Evolutionary conservation across 306 rosid genomes (phyloP).

Genomic region (Cicer arietinum): DNA sequence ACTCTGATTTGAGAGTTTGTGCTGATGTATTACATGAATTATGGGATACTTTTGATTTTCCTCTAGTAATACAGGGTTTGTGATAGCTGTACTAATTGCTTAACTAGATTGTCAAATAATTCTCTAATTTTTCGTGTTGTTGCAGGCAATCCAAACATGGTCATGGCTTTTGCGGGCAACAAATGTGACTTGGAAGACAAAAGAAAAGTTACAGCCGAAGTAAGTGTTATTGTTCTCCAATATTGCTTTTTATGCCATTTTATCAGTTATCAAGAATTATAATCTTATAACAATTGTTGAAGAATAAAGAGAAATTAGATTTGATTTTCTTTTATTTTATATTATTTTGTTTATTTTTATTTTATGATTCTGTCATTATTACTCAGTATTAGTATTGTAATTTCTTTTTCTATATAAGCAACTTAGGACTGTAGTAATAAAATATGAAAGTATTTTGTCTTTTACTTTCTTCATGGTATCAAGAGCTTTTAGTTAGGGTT

Average conservation of each 20-base stretch:
- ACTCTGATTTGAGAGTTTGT: neutral
- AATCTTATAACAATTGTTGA: neutral
- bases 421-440: too few species aligned
- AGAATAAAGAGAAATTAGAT: too few species aligned
- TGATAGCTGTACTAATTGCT: conserved; percentile 20
- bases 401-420: too few species aligned
- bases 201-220: conserved; percentile 65
- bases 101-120: conserved; percentile 36
- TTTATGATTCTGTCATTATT: too few species aligned
- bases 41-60: conserved; percentile 2
- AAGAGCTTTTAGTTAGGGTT: too few species aligned
- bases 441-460: too few species aligned
- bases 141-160: conserved; percentile 71
- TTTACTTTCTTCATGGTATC: too few species aligned
- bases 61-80: conserved; percentile 22
- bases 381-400: too few species aligned
- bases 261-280: conserved; percentile 11
- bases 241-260: conserved; percentile 15
- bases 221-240: conserved; percentile 42
- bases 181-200: conserved; percentile 69
- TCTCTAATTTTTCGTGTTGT: conserved; percentile 35
- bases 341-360: too few species aligned
- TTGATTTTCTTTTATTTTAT: too few species aligned
- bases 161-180: conserved; percentile 69
- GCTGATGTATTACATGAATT: conserved; percentile 25